These are phyloP conservation scores for Agapanthus africanus DNA, from an alignment of 106 monocot genomes.

Conservation along the genomic window DNA sequence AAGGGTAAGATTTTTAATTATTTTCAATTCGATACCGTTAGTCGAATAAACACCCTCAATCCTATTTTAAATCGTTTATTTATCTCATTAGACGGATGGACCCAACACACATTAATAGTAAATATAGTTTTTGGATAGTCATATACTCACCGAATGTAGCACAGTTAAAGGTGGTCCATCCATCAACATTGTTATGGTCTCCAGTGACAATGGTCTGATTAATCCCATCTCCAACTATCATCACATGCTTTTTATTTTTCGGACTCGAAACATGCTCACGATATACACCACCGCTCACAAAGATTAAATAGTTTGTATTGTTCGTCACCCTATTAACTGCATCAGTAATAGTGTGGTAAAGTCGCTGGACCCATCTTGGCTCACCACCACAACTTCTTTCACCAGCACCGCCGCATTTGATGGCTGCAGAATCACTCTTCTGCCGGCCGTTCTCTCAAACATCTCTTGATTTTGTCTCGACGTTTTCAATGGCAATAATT, in stretches of 20 bases:
- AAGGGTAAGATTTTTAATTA: too few relatives aligned
- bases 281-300: background rate
- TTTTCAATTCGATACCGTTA: too few relatives aligned
- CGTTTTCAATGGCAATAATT: background rate
- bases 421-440: background rate
- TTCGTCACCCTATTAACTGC: slow-evolving; percentile 15
- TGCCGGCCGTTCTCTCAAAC: background rate
- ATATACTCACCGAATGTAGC: background rate
- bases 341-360: slow-evolving; percentile 1
- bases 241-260: background rate
- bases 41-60: too few relatives aligned
- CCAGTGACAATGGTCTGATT: background rate
- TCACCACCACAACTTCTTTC: background rate
- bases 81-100: too few relatives aligned
- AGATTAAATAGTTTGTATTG: background rate
- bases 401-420: background rate
- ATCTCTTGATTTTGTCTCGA: background rate
- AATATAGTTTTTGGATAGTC: too few relatives aligned
- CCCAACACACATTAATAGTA: background rate
- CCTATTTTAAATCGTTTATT: too few relatives aligned
- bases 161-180: background rate
- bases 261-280: background rate
- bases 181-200: background rate
- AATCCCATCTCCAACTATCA: background rate
- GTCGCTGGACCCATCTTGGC: background rate